These are phyloP conservation scores for Lolium perenne DNA, from an alignment of 176 grass and related monocot genomes.

Conservation along the genomic window DNA sequence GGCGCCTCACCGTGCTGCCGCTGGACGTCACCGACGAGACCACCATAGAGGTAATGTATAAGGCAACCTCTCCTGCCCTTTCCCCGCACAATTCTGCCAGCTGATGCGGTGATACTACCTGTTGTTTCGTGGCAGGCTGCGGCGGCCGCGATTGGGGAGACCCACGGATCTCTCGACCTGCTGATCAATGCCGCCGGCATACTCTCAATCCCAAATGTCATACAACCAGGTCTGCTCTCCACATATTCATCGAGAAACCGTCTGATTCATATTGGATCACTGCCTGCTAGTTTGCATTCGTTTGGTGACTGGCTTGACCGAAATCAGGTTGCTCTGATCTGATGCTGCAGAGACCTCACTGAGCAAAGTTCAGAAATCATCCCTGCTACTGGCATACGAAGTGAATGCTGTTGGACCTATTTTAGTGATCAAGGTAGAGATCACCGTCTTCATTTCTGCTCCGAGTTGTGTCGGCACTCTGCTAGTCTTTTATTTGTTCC, in stretches of 20 bases:
- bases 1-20: constrained; percentile 70
- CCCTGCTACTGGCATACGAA: constrained; percentile 77
- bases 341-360: constrained; percentile 74
- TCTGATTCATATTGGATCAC: background rate
- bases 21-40: constrained; percentile 79
- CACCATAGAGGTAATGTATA: constrained; percentile 66
- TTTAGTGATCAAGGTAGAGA: constrained; percentile 76
- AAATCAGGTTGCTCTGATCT: constrained; percentile 7
- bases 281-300: background rate
- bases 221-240: constrained; percentile 69
- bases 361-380: constrained; percentile 83
- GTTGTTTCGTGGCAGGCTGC: constrained; percentile 53
- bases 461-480: background rate
- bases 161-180: constrained; percentile 67
- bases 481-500: background rate
- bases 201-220: constrained; percentile 70
- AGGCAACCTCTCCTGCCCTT: background rate
- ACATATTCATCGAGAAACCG: background rate
- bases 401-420: constrained; percentile 79
- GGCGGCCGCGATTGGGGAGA: constrained; percentile 57
- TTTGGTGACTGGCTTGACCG: background rate
- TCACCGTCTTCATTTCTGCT: background rate
- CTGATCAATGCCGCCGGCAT: constrained; percentile 88
- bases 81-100: background rate
- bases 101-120: background rate